These are phyloP conservation scores for Fraxinus cuspidata DNA, from an alignment of 257 asterid species.

Conservation along the genomic window DNA sequence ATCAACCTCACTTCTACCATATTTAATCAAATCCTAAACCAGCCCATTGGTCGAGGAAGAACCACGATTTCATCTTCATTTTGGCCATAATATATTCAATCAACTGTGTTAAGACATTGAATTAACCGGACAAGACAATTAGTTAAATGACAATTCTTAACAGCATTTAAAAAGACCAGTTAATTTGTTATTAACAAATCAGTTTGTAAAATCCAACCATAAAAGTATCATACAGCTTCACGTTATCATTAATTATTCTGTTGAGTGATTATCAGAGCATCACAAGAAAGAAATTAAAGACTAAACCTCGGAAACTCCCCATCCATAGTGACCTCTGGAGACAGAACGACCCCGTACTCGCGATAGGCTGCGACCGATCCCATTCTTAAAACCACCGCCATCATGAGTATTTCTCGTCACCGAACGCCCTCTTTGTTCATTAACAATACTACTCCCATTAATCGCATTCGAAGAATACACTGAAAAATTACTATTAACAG, in stretches of 20 bases:
- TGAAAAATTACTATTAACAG: conserved; percentile 14
- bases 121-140: background rate
- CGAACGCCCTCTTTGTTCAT: conserved; percentile 69
- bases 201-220: background rate
- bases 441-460: conserved; percentile 4
- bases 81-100: background rate
- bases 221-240: background rate
- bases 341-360: conserved; percentile 63
- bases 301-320: conserved; percentile 53
- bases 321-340: conserved; percentile 43
- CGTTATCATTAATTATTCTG: background rate
- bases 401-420: conserved; percentile 40
- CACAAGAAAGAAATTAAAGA: conserved; percentile 11
- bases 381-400: conserved; percentile 39
- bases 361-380: conserved; percentile 83
- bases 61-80: conserved; percentile 1
- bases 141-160: background rate
- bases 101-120: background rate
- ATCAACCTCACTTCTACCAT: background rate
- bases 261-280: background rate
- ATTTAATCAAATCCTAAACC: background rate
- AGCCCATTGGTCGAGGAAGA: background rate
- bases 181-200: background rate
- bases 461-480: conserved; percentile 13
- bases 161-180: background rate